Percentiles rank a stretch among this genome's conserved stretches.
Conservation (phyloP, 306 rosid species). For the Clitoria ternatea region DNA sequence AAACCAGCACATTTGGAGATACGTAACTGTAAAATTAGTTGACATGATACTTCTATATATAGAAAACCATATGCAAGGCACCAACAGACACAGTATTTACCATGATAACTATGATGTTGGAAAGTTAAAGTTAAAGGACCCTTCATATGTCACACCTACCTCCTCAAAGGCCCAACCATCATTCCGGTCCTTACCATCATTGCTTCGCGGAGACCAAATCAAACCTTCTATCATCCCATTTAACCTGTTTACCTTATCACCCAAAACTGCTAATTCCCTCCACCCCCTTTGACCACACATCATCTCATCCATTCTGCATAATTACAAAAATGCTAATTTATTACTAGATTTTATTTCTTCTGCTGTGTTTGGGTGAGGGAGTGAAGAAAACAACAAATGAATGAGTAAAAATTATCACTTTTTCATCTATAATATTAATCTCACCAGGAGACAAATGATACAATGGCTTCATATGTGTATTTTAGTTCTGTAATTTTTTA, state of each 20-base stretch:
- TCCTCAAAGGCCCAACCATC: slow-evolving; percentile 92
- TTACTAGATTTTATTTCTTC: neutral
- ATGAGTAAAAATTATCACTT: neutral
- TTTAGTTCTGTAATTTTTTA: neutral
- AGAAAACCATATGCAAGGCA: neutral
- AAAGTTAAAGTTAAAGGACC: neutral
- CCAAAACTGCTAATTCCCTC: slow-evolving; percentile 85
- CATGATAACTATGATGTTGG: neutral
- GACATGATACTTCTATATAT: neutral
- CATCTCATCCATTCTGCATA: slow-evolving; percentile 92
- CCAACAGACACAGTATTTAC: neutral
- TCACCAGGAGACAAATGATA: neutral
- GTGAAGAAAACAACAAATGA: neutral
- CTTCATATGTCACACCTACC: slow-evolving; percentile 38
- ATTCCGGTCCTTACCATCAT: slow-evolving; percentile 45
- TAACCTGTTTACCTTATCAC: slow-evolving; percentile 76
- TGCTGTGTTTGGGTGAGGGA: neutral
- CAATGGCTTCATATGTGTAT: neutral
- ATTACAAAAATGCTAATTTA: neutral
- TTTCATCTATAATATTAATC: neutral
- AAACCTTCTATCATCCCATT: slow-evolving; percentile 89
- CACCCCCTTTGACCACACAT: slow-evolving; percentile 98
- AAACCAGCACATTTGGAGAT: neutral
- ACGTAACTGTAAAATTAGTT: neutral
- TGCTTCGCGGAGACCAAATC: slow-evolving; percentile 79